Evolutionary conservation across 768 basidiomycete genomes (phyloP), one percentile per base, ranked within the genome.

Genomic region (Leccinum fibrillosum): DNA sequence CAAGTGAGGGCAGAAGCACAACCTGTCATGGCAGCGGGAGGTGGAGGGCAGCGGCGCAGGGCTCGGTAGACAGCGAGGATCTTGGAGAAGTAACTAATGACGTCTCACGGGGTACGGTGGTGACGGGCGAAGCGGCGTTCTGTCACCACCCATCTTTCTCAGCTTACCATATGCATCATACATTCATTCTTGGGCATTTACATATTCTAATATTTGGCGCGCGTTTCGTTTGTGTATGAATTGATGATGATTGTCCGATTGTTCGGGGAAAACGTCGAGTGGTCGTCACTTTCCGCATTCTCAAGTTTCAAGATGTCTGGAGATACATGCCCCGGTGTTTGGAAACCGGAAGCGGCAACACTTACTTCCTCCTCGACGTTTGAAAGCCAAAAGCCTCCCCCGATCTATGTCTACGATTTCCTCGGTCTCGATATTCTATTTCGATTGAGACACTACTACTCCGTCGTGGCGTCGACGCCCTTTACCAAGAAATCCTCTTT

Each of bases 401-500:
- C 12, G 2, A 19, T 15, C 49, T 26, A 26, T 8, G 5, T 17
- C n/a, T 39, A 25, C 50, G 47, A 48, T 64, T 49, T 25, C 13
- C 17, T 25, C 48, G 2, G 2, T 15, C 13, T 23, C 15, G 13
- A 15, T 11, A 26, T 21, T 48, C 21, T 21, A 48, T 48, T 25
- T 30, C 25, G 11, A 39, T 52, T 47, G 53, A 59, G 48, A 19
- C 42, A 32, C 42, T 17, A 37, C 37, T 44, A 44, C 42, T 44
- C 42, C 19, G 42, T 55, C n/a, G 19, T 4, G 26, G n/a, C 25
- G 0, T 17, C 32, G 30, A 15, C 44, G 2, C 61, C 58, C 25
- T 48, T 53, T 35, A 63, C 64, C 53, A 70, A 52, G 42, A 70
- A 64, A 5, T 67, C 64, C 1, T 64, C 66, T 58, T 55, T 55